A percentile compares a stretch with the other conserved stretches of the same genome.
These are phyloP conservation scores for Paramarasmius palmivorus DNA, from an alignment of 1,284 basidiomycete genomes.

Conservation along the genomic window DNA sequence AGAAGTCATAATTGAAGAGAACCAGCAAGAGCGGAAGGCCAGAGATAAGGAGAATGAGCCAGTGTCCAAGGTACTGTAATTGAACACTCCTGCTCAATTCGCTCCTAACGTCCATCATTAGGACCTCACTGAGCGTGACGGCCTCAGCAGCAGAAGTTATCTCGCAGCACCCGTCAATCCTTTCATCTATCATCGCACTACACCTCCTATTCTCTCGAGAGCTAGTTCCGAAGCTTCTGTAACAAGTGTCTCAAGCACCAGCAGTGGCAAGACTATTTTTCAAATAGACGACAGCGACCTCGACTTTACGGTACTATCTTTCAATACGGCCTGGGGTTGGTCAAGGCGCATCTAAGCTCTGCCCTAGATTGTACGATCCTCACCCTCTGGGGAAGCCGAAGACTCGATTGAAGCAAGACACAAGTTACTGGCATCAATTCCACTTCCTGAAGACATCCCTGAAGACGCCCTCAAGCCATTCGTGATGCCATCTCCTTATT, in stretches of 20 bases:
- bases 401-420: conserved; percentile 55
- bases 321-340: conserved; percentile 11
- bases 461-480: conserved; percentile 67
- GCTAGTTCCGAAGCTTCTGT: conserved; percentile 1
- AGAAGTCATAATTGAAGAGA: conserved; percentile 3
- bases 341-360: not conserved
- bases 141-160: not conserved
- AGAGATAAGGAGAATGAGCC: not conserved
- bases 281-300: conserved; percentile 9
- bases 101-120: too few relatives aligned
- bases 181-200: conserved; percentile 4
- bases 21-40: not conserved
- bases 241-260: conserved; percentile 2
- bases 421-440: conserved; percentile 54
- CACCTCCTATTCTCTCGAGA: conserved; percentile 12
- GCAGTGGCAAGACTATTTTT: conserved; percentile 3
- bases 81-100: too few relatives aligned
- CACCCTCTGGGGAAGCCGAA: conserved; percentile 39
- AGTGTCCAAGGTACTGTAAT: not conserved
- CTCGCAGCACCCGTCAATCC: not conserved
- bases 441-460: conserved; percentile 61
- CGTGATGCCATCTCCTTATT: conserved; percentile 58
- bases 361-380: conserved; percentile 14
- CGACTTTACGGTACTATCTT: conserved; percentile 8
- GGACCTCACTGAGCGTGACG: too few relatives aligned